Conservation (phyloP, 169 alveolate species). For the Eimeria acervulina region DNA sequence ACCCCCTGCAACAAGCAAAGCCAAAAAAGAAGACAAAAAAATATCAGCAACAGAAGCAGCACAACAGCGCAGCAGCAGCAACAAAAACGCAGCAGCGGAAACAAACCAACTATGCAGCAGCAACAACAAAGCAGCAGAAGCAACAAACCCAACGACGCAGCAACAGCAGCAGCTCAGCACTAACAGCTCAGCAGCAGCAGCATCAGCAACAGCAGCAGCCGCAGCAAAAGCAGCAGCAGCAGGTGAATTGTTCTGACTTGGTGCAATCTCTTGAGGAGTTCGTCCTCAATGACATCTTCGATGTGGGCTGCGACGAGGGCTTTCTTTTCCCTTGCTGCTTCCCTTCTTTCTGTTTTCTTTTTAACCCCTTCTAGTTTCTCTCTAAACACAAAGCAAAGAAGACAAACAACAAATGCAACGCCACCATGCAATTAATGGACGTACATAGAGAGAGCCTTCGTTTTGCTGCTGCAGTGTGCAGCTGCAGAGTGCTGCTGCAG, state of each 20-base stretch:
- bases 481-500: conserved; percentile 42
- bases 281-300: conserved; percentile 98
- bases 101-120: neutral
- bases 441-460: too few relatives aligned
- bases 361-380: conserved; percentile 95
- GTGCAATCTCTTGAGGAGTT: conserved; percentile 95
- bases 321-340: conserved; percentile 96
- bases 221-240: neutral
- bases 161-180: neutral
- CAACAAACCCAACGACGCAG: neutral
- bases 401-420: neutral
- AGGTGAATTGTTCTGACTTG: conserved; percentile 54
- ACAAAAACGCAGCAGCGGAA: neutral
- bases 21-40: neutral
- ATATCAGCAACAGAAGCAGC: neutral
- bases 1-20: conserved; percentile 19
- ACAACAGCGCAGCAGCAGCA: neutral
- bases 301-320: conserved; percentile 99
- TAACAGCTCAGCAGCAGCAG: neutral
- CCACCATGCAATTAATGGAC: neutral
- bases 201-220: neutral
- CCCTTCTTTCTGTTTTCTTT: conserved; percentile 99
- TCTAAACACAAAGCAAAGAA: neutral
- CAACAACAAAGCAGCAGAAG: neutral
- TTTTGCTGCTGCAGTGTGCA: neutral